Evolutionary conservation across 2,329 filamentous ascomycete species (phyloP), one percentile per base, ranked within the genome.

Genomic region (Trichoderma cornu-damae): DNA sequence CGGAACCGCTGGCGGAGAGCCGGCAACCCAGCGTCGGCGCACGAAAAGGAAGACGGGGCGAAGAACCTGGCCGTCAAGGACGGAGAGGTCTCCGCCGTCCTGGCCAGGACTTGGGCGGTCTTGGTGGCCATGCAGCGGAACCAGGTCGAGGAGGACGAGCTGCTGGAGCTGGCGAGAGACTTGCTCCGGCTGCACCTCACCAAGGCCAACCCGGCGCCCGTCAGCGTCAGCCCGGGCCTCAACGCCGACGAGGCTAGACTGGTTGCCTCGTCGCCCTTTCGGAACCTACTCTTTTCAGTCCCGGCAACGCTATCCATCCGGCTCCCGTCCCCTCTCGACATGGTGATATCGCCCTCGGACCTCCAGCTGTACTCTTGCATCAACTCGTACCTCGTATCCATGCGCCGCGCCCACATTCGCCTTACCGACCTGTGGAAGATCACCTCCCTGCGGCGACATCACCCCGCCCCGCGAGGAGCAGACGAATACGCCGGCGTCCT

Each of bases 401-500:
- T 97, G 61, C 87, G 90, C 52, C 84, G 92, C 58, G 89, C 91
- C 3, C 91, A 96, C 68, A 83, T 96, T 14, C 87, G 89, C 35
- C 79, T 97, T 1, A 88, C 89, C 1, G 85, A 89, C 63, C 75
- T 97, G 1, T 97, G 94, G 92, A 92, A 90, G 68, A 86, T 89
- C 61, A 90, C 87, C 4, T 83, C 85, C 1, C 81, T 96, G 48
- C 83, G 93, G 47, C 82, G 89, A 62, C 86, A 89, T 62, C 84
- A 93, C 68, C 89, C 89, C 6, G 80, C 87, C 4, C 88, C 89
- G 2, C 75, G 77, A 28, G 77, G 78, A 32, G 86, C 87, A 1
- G 78, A 82, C 58, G 77, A 79, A 16, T 81, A 82, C 60, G 79
- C 89, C 14, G 76, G 75, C 24, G 74, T 81, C 20, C 79, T 88